These are phyloP conservation scores for Arabidopsis arenosa DNA, from an alignment of 345 rosid species.

Conservation along the genomic window DNA sequence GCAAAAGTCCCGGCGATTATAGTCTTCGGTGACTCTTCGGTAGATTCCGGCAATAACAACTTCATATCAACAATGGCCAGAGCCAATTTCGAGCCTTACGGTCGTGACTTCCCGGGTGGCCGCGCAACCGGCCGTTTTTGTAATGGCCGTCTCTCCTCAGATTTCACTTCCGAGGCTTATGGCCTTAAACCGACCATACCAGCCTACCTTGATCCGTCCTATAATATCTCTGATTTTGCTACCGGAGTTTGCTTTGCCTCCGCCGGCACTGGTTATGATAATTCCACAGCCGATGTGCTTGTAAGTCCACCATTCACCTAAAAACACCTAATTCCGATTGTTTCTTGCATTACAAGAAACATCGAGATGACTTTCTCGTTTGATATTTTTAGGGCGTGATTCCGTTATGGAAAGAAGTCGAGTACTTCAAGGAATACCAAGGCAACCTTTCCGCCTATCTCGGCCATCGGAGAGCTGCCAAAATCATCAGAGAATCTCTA, in stretches of 20 bases:
- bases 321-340: neutral
- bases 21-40: conserved; percentile 73
- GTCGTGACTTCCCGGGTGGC: conserved; percentile 61
- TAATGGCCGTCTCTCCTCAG: conserved; percentile 63
- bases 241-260: conserved; percentile 74
- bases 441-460: conserved; percentile 48
- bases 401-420: conserved; percentile 64
- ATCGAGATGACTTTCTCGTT: neutral
- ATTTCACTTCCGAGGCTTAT: conserved; percentile 61
- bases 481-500: conserved; percentile 48
- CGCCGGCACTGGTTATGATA: conserved; percentile 66
- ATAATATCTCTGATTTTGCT: conserved; percentile 58
- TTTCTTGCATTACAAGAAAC: conserved; percentile 39
- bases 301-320: conserved; percentile 45
- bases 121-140: conserved; percentile 65
- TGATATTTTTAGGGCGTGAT: conserved; percentile 55
- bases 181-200: conserved; percentile 61
- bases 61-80: conserved; percentile 54
- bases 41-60: conserved; percentile 71
- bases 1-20: conserved; percentile 61
- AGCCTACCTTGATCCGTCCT: conserved; percentile 64
- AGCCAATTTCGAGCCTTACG: conserved; percentile 68
- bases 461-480: conserved; percentile 49
- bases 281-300: conserved; percentile 60
- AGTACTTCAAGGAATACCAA: conserved; percentile 63